phyloP scores from a whole-genome alignment of 352 stramenopile genomes.

The Pythium oligandrum region DNA sequence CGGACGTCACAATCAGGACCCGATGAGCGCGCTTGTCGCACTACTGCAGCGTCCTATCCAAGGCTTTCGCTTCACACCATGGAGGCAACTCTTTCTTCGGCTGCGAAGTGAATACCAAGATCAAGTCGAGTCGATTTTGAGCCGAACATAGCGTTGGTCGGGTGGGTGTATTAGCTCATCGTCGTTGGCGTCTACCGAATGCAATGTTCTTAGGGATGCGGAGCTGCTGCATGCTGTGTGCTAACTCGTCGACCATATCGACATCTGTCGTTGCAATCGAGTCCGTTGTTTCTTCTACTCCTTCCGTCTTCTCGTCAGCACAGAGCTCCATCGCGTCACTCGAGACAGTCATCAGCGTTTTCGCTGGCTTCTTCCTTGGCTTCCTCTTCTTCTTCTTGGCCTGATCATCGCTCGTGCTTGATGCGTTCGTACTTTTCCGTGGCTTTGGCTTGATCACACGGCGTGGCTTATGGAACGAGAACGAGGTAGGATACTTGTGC shows the following conservation, averaged over 20 bases:
- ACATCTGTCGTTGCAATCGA: too few species aligned
- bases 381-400: not conserved
- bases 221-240: constrained; percentile 6
- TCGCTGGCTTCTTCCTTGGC: not conserved
- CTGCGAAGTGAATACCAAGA: constrained; percentile 51
- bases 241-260: constrained; percentile 3
- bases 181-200: constrained; percentile 12
- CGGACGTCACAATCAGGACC: constrained; percentile 18
- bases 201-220: constrained; percentile 15
- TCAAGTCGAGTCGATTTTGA: constrained; percentile 20
- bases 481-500: constrained; percentile 37
- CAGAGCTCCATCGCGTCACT: too few species aligned
- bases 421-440: not conserved
- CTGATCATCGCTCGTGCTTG: too few species aligned
- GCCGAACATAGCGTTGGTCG: not conserved
- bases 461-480: constrained; percentile 30
- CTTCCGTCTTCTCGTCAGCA: too few species aligned
- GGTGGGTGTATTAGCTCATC: not conserved
- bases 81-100: constrained; percentile 31
- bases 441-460: constrained; percentile 5
- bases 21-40: constrained; percentile 25
- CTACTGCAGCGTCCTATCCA: constrained; percentile 37
- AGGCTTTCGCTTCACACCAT: constrained; percentile 40
- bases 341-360: not conserved
- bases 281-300: not conserved